These are phyloP conservation scores for Colletotrichum agaves DNA, from an alignment of 2,329 filamentous ascomycete genomes.

Conservation along the genomic window DNA sequence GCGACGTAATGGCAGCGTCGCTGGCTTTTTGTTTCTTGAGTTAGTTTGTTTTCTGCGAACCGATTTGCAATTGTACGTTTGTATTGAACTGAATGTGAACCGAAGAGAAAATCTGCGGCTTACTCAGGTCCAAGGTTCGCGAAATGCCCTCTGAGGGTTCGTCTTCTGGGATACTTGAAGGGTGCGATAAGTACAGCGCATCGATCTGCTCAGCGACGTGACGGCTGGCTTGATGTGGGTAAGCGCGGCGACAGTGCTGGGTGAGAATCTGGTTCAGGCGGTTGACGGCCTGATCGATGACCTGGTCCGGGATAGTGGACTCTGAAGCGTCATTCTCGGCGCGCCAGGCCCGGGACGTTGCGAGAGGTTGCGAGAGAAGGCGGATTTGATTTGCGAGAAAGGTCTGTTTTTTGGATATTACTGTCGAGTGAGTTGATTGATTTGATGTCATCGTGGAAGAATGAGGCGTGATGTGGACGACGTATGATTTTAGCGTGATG, in stretches of 20 bases:
- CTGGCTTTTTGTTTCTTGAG: conserved; percentile 47
- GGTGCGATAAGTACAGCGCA: conserved; percentile 65
- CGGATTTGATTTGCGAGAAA: conserved; percentile 73
- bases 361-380: conserved; percentile 68
- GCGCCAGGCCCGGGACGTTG: conserved; percentile 65
- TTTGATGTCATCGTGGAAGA: background rate
- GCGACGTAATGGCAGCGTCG: conserved; percentile 54
- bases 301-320: conserved; percentile 56
- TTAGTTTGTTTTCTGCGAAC: too few relatives aligned
- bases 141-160: conserved; percentile 54
- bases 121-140: conserved; percentile 58
- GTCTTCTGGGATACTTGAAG: conserved; percentile 43
- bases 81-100: too few relatives aligned
- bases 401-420: conserved; percentile 70
- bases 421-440: conserved; percentile 49
- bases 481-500: background rate
- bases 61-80: too few relatives aligned
- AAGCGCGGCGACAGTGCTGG: conserved; percentile 73
- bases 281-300: conserved; percentile 66
- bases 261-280: conserved; percentile 70
- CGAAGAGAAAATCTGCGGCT: background rate
- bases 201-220: conserved; percentile 81
- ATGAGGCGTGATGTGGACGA: background rate
- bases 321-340: conserved; percentile 56
- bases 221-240: conserved; percentile 74